Conservation (phyloP, 768 basidiomycete genomes). For the Strobilomyces echinocephalus region DNA sequence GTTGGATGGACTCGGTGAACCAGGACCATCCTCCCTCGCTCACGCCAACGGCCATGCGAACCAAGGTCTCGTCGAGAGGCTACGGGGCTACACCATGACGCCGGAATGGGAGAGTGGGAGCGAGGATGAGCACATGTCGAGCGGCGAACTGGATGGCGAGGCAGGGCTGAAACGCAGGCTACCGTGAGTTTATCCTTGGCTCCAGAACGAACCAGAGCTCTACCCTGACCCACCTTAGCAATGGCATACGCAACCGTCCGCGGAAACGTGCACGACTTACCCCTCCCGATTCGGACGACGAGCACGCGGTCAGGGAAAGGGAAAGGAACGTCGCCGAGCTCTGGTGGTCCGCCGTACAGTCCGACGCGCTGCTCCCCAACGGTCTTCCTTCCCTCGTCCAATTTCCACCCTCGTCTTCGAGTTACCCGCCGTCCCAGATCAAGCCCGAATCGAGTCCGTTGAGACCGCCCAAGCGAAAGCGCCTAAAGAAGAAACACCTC, state of each 20-base stretch:
- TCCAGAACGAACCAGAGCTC: neutral
- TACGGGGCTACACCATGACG: slow-evolving; percentile 16
- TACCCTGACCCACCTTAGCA: slow-evolving; percentile 11
- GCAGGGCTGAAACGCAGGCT: slow-evolving; percentile 62
- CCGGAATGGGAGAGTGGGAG: slow-evolving; percentile 35
- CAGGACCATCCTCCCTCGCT: slow-evolving; percentile 31
- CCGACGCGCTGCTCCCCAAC: slow-evolving; percentile 55
- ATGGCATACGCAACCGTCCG: slow-evolving; percentile 38
- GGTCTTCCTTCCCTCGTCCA: slow-evolving; percentile 54
- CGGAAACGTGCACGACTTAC: slow-evolving; percentile 58
- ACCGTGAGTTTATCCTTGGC: slow-evolving; percentile 15
- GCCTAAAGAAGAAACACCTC: slow-evolving; percentile 19
- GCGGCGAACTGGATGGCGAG: slow-evolving; percentile 28
- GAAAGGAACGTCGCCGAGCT: slow-evolving; percentile 45
- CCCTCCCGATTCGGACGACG: slow-evolving; percentile 36
- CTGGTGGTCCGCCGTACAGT: slow-evolving; percentile 75
- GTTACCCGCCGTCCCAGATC: slow-evolving; percentile 4
- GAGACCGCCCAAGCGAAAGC: slow-evolving; percentile 20
- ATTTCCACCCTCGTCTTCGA: slow-evolving; percentile 20
- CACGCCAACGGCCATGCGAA: slow-evolving; percentile 28
- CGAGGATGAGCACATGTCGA: slow-evolving; percentile 28
- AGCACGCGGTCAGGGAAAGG: slow-evolving; percentile 26
- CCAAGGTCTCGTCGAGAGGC: slow-evolving; percentile 16
- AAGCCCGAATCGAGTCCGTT: slow-evolving; percentile 10
- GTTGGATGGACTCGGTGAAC: slow-evolving; percentile 37